Percentiles rank a stretch among this genome's conserved stretches.
Evolutionary conservation across 495 filamentous ascomycete genomes (phyloP).

Genomic region (Clavariopsis aquatica): DNA sequence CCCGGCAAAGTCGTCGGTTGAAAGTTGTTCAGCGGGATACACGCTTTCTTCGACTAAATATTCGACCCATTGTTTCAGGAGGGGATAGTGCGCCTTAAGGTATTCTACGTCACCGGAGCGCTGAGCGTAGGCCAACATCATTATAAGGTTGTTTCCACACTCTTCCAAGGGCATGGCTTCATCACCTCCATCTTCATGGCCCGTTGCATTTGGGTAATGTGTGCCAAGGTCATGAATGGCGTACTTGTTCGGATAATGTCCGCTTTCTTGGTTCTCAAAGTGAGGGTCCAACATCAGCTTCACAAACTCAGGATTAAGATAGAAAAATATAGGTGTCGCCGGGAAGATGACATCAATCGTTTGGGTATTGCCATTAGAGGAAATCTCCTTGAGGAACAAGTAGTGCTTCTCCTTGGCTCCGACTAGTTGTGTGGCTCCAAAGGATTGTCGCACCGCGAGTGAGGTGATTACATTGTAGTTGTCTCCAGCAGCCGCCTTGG

Average conservation of each 20-base stretch:
- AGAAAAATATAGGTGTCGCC: conserved; percentile 40
- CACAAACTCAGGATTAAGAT: conserved; percentile 40
- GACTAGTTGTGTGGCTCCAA: conserved; percentile 38
- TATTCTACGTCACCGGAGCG: conserved; percentile 50
- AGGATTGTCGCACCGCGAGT: conserved; percentile 44
- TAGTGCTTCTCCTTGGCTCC: conserved; percentile 30
- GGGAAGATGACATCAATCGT: conserved; percentile 48
- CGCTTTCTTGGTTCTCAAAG: conserved; percentile 43
- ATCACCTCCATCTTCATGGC: conserved; percentile 39
- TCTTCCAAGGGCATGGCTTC: conserved; percentile 46
- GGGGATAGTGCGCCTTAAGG: conserved; percentile 43
- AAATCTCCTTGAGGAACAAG: conserved; percentile 45
- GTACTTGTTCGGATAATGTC: conserved; percentile 40
- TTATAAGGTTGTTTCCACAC: conserved; percentile 47
- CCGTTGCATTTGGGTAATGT: conserved; percentile 44
- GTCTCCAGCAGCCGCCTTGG: conserved; percentile 50
- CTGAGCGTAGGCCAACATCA: conserved; percentile 53
- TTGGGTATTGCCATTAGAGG: conserved; percentile 44
- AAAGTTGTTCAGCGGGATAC: conserved; percentile 41
- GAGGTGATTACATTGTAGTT: conserved; percentile 43
- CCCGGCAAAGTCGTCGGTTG: conserved; percentile 47
- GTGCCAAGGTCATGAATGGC: conserved; percentile 44
- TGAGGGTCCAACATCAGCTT: conserved; percentile 41
- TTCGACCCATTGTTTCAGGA: conserved; percentile 43
- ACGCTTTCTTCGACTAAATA: conserved; percentile 43